These are phyloP conservation scores for Candida sphagnicola DNA, from an alignment of 805 yeast genomes.

Conservation along the genomic window DNA sequence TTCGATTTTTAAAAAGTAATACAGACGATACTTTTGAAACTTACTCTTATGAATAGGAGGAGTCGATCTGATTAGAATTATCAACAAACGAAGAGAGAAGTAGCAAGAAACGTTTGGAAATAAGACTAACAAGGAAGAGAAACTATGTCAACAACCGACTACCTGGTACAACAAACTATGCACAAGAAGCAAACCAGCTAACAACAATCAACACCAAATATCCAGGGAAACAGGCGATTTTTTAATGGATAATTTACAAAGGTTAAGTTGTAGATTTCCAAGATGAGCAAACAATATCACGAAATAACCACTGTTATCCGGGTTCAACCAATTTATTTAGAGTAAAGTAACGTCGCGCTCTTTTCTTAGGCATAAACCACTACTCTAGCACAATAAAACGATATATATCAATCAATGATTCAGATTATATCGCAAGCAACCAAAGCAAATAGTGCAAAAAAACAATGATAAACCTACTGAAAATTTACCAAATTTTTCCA, in stretches of 20 bases:
- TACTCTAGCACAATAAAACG: neutral
- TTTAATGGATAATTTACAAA: too few relatives aligned
- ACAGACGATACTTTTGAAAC: constrained; percentile 25
- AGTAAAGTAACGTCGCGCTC: constrained; percentile 32
- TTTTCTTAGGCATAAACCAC: constrained; percentile 42
- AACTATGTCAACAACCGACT: constrained; percentile 1
- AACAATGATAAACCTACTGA: too few relatives aligned
- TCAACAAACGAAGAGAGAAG: constrained; percentile 44
- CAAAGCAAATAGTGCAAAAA: too few relatives aligned
- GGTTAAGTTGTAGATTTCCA: too few relatives aligned
- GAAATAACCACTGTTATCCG: constrained; percentile 36
- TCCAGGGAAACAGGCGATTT: neutral
- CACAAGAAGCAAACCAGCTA: neutral
- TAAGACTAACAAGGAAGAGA: constrained; percentile 13
- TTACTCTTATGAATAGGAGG: constrained; percentile 28
- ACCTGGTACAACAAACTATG: neutral
- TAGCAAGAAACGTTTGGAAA: constrained; percentile 45
- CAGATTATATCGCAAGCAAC: too few relatives aligned
- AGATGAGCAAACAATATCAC: too few relatives aligned
- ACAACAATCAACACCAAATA: neutral
- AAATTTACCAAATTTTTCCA: too few relatives aligned
- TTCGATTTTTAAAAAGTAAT: constrained; percentile 9
- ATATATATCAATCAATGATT: too few relatives aligned
- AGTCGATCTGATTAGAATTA: constrained; percentile 11
- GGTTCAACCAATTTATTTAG: constrained; percentile 35